Evolutionary conservation across 192 early-diverging fungal genomes (phyloP), one percentile per base, ranked within the genome.

Genomic region (Coemansia umbellata): DNA sequence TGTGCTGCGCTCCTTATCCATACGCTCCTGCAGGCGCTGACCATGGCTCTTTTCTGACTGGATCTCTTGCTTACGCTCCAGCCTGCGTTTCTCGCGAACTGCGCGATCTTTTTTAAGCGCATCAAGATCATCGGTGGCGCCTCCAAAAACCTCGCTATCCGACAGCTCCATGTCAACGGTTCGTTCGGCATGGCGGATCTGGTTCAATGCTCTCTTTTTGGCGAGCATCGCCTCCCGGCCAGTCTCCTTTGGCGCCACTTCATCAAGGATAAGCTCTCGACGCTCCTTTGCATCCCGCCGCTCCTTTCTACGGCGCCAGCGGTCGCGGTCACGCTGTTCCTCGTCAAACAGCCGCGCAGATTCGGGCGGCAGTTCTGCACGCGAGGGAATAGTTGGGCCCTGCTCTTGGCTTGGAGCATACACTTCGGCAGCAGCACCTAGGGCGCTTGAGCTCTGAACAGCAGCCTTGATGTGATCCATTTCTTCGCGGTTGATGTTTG

Each of bases 1-100:
- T 2, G 87, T 90, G n/a, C 60, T 77, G 19, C 81, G 80, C 55
- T 91, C 88, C 60, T 89, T 91, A 27, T 82, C 75, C 32, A 76
- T 52, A 50, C 77, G 84, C 31, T 79, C 82, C 43, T 47, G 39
- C 15, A 69, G 50, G 11, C 68, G 58, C 36, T 48, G 27, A 23
- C 27, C 33, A 11, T 39, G 57, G 27, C 44, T 31, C 19, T 21
- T 9, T 15, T 26, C 47, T 22, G 11, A 39, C 5, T 31, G 15
- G 14, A 43, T 9, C 40, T 32, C 22, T 45, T 53, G 30, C 50
- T 52, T 47, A 28, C 53, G 61, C 9, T 63, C 54, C 28, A 37
- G 48, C 15, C 44, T 37, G 13, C 35, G 58, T 32, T 55, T 37
- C 37, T 66, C 58, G 26, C 44, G 45, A 21, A 9, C 21, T 22